Percentiles rank a stretch among this genome's conserved stretches.
phyloP scores from a whole-genome alignment of 495 filamentous ascomycete species.

The Aspergillus sclerotiicarbonarius region DNA sequence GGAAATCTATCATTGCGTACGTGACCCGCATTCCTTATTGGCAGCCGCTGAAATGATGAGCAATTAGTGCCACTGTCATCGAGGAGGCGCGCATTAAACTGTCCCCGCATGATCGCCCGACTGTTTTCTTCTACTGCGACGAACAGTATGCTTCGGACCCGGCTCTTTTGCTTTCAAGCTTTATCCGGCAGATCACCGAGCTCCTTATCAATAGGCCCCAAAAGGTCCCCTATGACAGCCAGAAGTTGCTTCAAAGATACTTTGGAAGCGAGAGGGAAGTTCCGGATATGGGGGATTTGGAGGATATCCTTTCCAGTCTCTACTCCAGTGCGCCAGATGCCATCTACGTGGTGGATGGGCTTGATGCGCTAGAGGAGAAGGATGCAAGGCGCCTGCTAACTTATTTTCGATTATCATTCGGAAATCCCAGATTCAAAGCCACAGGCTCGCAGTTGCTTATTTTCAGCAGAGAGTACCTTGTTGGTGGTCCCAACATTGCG shows the following conservation, averaged over 20 bases:
- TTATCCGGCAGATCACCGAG: not conserved
- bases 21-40: too few relatives aligned
- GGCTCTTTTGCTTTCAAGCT: not conserved
- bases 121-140: not conserved
- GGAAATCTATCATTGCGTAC: not conserved
- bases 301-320: conserved; percentile 16
- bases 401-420: conserved; percentile 6
- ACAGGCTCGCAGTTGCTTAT: conserved; percentile 15
- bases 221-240: not conserved
- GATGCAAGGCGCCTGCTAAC: conserved; percentile 3
- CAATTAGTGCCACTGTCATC: not conserved
- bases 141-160: not conserved
- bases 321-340: conserved; percentile 12
- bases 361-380: conserved; percentile 13
- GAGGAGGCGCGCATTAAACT: not conserved
- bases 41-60: too few relatives aligned
- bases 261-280: conserved; percentile 15
- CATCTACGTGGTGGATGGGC: conserved; percentile 20
- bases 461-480: conserved; percentile 22
- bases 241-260: not conserved
- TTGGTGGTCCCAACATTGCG: conserved; percentile 18
- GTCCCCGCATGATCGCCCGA: not conserved
- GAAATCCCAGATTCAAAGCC: not conserved
- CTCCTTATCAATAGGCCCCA: not conserved
- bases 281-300: conserved; percentile 22